These are phyloP conservation scores for Medicago arabica DNA, from an alignment of 306 rosid genomes.

Conservation along the genomic window DNA sequence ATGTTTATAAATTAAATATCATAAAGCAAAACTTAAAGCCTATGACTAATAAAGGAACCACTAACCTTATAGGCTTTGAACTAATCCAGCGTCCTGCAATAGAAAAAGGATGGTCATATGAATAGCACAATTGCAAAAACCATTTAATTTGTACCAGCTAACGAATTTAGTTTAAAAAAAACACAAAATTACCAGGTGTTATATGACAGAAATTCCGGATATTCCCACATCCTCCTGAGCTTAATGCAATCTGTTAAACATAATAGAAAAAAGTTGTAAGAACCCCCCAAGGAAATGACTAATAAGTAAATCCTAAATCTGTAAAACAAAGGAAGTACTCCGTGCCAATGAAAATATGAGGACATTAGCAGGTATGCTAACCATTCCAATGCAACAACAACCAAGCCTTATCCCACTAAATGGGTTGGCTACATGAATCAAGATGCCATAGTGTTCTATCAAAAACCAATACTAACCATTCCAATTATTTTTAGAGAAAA, in stretches of 20 bases:
- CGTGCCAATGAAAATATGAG: background rate
- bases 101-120: slow-evolving; percentile 11
- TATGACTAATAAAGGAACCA: slow-evolving; percentile 23
- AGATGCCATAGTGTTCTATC: too few species aligned
- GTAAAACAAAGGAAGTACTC: slow-evolving; percentile 1
- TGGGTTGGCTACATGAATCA: too few species aligned
- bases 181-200: slow-evolving; percentile 55
- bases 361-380: background rate
- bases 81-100: slow-evolving; percentile 59
- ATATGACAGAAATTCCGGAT: slow-evolving; percentile 55
- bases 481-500: slow-evolving; percentile 9
- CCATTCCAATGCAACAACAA: background rate
- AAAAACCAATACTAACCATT: background rate
- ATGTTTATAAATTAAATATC: background rate
- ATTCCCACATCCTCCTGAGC: slow-evolving; percentile 50
- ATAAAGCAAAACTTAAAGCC: slow-evolving; percentile 24
- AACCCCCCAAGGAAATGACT: slow-evolving; percentile 14
- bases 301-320: slow-evolving; percentile 4
- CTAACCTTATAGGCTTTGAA: slow-evolving; percentile 60
- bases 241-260: slow-evolving; percentile 55
- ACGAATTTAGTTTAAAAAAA: background rate
- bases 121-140: slow-evolving; percentile 14
- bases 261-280: slow-evolving; percentile 33
- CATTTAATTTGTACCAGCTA: slow-evolving; percentile 1
- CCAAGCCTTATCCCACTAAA: too few species aligned